Evolutionary conservation across 345 rosid species (phyloP).

Genomic region (Citrus australasica): DNA sequence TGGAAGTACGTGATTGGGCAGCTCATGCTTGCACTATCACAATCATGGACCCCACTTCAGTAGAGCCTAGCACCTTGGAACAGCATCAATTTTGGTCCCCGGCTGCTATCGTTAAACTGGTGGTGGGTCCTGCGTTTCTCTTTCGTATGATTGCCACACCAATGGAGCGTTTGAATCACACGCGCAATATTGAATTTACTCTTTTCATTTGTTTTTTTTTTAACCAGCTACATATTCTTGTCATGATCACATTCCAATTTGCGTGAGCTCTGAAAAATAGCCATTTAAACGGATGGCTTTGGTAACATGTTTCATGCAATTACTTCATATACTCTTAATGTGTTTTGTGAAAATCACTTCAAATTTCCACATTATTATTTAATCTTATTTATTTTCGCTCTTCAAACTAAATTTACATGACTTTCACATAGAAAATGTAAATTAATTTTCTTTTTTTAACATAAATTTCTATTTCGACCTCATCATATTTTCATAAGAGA

Average conservation of each 20-base stretch:
- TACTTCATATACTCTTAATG: background rate
- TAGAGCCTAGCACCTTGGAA: conserved; percentile 17
- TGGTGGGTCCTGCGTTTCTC: conserved; percentile 4
- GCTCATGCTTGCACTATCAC: background rate
- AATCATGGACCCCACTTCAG: conserved; percentile 14
- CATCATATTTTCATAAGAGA: too few species aligned
- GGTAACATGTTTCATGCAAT: background rate
- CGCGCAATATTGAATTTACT: background rate
- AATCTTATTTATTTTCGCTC: too few species aligned
- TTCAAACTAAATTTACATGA: too few species aligned
- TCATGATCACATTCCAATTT: background rate
- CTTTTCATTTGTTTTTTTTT: background rate
- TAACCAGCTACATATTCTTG: conserved; percentile 8
- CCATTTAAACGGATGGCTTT: background rate
- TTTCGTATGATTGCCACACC: too few species aligned
- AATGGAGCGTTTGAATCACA: background rate
- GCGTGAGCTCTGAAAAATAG: background rate
- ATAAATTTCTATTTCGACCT: too few species aligned
- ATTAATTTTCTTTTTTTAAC: too few species aligned
- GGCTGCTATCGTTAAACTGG: conserved; percentile 25
- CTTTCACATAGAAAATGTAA: too few species aligned
- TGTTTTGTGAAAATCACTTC: background rate
- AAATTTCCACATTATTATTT: too few species aligned
- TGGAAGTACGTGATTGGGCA: background rate
- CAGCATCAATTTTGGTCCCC: conserved; percentile 28